Evolutionary conservation across 1,284 basidiomycete species (phyloP), one percentile per base, ranked within the genome.

Genomic region (Boletellus deceptivus): DNA sequence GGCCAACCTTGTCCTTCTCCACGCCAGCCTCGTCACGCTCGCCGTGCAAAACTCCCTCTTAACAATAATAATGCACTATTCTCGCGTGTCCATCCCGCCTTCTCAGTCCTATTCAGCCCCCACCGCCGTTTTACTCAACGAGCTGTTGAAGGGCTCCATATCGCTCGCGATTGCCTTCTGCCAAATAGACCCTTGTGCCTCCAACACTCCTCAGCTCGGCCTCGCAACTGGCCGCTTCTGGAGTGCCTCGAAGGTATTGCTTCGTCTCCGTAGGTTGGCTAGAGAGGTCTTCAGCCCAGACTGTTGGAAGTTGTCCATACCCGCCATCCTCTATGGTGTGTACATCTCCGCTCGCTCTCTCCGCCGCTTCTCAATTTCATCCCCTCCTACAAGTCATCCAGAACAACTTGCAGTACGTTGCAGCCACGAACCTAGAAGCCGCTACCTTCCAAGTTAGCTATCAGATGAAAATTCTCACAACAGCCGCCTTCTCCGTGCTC

Each of bases 391-490:
- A 54, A 76, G 93, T 96, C 61, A 83, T 96, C 53, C 95, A 98
- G 74, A 98, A 98, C 76, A 94, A 93, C 70, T 78, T 98, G 37
- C 95, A 98, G 70, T 98, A 93, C 71, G 88, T 96, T 53, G 95
- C 95, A 14, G 89, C 91, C 22, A 87, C 89, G 50, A 97, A 98
- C 68, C 79, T 98, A 52, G 91, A 93, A 54, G 93, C 92, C 18
- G 93, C 95, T 13, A 95, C 94, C 17, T 98, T 98, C 74, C 91
- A 93, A 69, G 91, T 95, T 64, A 92, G 89, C 49, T 96, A 96
- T 71, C 93, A 96, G 71, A 94, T 95, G 91, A 96, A 98, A 75
- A 97, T 98, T 61, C 83, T 98, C 55, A 98, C 95, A 25, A 98
- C 95, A 11, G 95, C 95, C 14, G 90, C 86, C 41, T 98, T 96